Base-by-base conservation (phyloP, 2,329 filamentous ascomycete genomes). In the Hirsutella minnesotensis region DNA sequence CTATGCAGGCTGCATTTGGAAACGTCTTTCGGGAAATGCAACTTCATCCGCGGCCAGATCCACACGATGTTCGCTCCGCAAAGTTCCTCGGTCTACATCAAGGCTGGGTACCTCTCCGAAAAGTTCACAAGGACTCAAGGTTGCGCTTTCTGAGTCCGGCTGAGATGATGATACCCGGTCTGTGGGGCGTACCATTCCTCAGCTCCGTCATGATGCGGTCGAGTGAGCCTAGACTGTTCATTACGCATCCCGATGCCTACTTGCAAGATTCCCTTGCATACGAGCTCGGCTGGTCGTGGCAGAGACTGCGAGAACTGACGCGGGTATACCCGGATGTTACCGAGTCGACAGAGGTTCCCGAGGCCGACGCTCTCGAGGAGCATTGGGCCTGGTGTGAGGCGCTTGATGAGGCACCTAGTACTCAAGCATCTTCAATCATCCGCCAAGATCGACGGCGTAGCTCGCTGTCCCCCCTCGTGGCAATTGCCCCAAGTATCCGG, bases 201-300 rank as follows among this genome's bases (percentile, higher is more conserved):
- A 70, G 71, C 40, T 79, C 81, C 39, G 75, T 88, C 31, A 74
- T 85, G 53, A 89, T 89, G 84, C 78, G 81, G 53, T 72, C 78
- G 24, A 70, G 75, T 9, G 70, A 74, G 48, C 78, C 79, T 47
- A 73, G 84, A 9, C 70, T 90, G 12, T 90, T 84, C 60, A 70
- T 89, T 45, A 90, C 85, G 1, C 81, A 86, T 45, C 75, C 80
- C 3, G 79, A 83, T 50, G 81, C 81, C 1, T 90, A 90, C 49
- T 63, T 85, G 3, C 85, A 90, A 54, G 74, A 79, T 47, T 58
- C 64, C 13, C 62, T 68, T 27, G 67, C 72, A 5, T 70, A 73
- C 31, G 68, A 72, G 36, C 56, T 65, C 9, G 69, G 70, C 5
- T 88, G 81, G 82, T 79, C 76, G 2, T 90, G 85, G 85, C 78